Conservation (phyloP, 2,329 filamentous ascomycete genomes). For the Exophiala spinifera region DNA sequence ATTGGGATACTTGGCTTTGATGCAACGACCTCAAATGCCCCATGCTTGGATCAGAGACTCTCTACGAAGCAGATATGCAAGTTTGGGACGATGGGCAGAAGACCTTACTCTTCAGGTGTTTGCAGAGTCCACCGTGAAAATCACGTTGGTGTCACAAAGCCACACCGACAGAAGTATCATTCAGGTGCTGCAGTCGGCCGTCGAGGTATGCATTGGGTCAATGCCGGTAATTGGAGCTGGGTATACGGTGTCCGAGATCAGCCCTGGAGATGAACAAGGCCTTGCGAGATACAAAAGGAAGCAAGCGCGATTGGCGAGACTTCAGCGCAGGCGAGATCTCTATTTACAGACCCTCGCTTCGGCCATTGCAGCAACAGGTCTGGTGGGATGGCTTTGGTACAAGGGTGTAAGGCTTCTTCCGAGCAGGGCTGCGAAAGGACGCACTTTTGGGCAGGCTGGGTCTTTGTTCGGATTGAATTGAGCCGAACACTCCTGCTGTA, state of each 20-base stretch:
- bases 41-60: constrained; percentile 61
- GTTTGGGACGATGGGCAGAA: constrained; percentile 45
- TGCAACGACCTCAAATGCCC: constrained; percentile 61
- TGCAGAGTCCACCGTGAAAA: constrained; percentile 29
- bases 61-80: constrained; percentile 50
- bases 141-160: constrained; percentile 10
- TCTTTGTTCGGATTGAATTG: constrained; percentile 24
- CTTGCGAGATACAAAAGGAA: constrained; percentile 10
- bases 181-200: constrained; percentile 11
- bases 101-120: constrained; percentile 40
- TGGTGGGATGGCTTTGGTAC: constrained; percentile 29
- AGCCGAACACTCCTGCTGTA: too few relatives aligned
- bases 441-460: constrained; percentile 28
- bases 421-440: constrained; percentile 7
- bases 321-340: constrained; percentile 14
- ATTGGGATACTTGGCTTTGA: constrained; percentile 74
- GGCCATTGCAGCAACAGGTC: constrained; percentile 11
- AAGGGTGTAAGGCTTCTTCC: constrained; percentile 33
- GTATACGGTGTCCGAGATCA: constrained; percentile 15
- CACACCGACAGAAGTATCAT: neutral
- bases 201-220: constrained; percentile 16
- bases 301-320: constrained; percentile 12
- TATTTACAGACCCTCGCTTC: constrained; percentile 19
- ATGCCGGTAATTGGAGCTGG: constrained; percentile 13
- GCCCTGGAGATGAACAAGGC: neutral